A percentile compares a stretch with the other conserved stretches of the same genome.
Evolutionary conservation across 495 filamentous ascomycete genomes (phyloP).

Genomic region (Paragyromitra xinjiangensis): DNA sequence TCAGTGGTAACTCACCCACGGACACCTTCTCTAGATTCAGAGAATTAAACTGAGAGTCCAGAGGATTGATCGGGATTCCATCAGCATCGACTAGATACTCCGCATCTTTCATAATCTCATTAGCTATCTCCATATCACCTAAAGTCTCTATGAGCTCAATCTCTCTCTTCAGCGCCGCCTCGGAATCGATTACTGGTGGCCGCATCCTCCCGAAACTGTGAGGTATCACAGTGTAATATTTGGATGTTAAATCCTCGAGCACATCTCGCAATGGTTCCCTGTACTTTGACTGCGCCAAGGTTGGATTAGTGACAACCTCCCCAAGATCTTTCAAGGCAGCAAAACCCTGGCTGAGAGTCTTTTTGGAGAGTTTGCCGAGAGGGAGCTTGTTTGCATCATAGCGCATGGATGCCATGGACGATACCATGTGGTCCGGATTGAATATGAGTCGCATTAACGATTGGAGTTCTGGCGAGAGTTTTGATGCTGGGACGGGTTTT

Average conservation of each 20-base stretch:
- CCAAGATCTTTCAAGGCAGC: conserved; percentile 75
- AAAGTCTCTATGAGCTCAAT: conserved; percentile 77
- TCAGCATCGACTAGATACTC: conserved; percentile 58
- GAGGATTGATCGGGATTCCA: conserved; percentile 65
- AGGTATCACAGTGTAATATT: conserved; percentile 81
- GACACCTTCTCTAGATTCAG: conserved; percentile 79
- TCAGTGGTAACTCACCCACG: conserved; percentile 19
- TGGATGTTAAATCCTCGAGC: conserved; percentile 71
- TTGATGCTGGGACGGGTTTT: neutral
- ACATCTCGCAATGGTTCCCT: conserved; percentile 57
- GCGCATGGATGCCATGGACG: conserved; percentile 69
- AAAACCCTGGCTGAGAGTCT: conserved; percentile 74
- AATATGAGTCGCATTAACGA: conserved; percentile 24
- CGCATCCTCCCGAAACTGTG: conserved; percentile 78
- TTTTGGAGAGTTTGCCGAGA: conserved; percentile 80
- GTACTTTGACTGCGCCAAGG: conserved; percentile 64
- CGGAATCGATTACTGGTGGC: conserved; percentile 70
- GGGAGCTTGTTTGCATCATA: conserved; percentile 82
- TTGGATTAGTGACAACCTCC: conserved; percentile 62
- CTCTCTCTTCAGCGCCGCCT: conserved; percentile 71
- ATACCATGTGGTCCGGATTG: conserved; percentile 9
- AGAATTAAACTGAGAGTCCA: conserved; percentile 74
- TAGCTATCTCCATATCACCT: conserved; percentile 81
- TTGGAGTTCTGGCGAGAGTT: conserved; percentile 24
- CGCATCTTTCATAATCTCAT: conserved; percentile 73